A percentile compares a stretch with the other conserved stretches of the same genome.
phyloP scores from a whole-genome alignment of 768 basidiomycete genomes.

The Sarcodon aspratus region DNA sequence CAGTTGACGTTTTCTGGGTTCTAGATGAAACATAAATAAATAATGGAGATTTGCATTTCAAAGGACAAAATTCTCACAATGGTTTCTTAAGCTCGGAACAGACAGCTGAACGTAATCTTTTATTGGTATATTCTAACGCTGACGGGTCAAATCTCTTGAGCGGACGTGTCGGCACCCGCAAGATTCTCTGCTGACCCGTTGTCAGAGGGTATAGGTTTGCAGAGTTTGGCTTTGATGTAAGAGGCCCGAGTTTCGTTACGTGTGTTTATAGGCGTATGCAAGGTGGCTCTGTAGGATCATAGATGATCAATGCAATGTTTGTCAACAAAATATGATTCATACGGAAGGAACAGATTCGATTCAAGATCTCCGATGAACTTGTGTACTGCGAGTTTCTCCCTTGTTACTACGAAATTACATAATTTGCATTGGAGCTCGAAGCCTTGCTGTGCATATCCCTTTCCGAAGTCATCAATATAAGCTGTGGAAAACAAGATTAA shows the following conservation, averaged over 20 bases:
- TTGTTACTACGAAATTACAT: conserved; percentile 30
- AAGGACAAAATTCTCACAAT: neutral
- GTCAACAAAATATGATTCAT: neutral
- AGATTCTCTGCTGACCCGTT: too few species aligned
- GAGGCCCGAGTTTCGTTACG: conserved; percentile 16
- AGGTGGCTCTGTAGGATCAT: conserved; percentile 19
- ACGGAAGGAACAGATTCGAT: conserved; percentile 1
- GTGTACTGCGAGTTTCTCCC: conserved; percentile 27
- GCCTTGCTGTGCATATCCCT: conserved; percentile 34
- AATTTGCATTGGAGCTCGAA: conserved; percentile 25
- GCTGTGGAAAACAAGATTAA: conserved; percentile 16
- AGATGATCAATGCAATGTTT: neutral
- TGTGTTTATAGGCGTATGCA: conserved; percentile 17
- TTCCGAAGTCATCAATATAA: conserved; percentile 26
- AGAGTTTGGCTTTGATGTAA: conserved; percentile 10
- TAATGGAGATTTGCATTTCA: conserved; percentile 14
- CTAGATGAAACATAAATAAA: conserved; percentile 15
- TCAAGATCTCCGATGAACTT: conserved; percentile 31
- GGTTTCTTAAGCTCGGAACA: too few species aligned
- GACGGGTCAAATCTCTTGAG: too few species aligned
- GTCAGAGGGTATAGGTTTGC: too few species aligned
- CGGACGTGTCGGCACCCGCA: too few species aligned
- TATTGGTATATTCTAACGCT: too few species aligned
- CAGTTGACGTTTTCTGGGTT: conserved; percentile 14
- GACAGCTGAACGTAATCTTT: too few species aligned